Evolutionary conservation across 2,329 filamentous ascomycete species (phyloP).

Genomic region (Cladosporium sphaerospermum): DNA sequence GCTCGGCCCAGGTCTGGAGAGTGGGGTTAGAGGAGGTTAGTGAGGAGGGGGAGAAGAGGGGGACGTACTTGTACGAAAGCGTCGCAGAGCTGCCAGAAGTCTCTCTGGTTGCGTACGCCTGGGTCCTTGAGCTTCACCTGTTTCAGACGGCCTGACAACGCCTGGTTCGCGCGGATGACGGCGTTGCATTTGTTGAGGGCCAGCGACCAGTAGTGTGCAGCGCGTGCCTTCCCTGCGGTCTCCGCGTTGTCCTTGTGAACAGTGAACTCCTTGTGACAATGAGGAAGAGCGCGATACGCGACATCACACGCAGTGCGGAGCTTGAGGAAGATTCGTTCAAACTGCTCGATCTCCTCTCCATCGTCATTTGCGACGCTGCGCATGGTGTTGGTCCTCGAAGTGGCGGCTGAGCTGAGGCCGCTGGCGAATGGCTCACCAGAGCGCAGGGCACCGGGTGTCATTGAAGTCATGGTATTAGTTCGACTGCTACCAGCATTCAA

Average conservation of each 20-base stretch:
- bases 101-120: conserved; percentile 58
- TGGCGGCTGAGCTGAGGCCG: conserved; percentile 23
- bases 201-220: conserved; percentile 58
- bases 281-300: conserved; percentile 64
- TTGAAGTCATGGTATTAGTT: conserved; percentile 45
- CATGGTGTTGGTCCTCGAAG: conserved; percentile 41
- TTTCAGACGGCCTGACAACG: conserved; percentile 65
- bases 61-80: conserved; percentile 54
- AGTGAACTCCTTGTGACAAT: conserved; percentile 61
- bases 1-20: conserved; percentile 56
- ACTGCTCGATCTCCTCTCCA: conserved; percentile 71
- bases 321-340: conserved; percentile 75
- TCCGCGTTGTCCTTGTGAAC: conserved; percentile 58
- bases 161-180: conserved; percentile 66
- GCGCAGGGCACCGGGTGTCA: conserved; percentile 58
- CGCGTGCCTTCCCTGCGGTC: conserved; percentile 31
- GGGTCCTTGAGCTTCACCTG: conserved; percentile 81
- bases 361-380: conserved; percentile 43
- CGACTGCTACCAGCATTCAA: conserved; percentile 47
- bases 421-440: conserved; percentile 71
- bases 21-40: not conserved
- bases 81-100: conserved; percentile 67
- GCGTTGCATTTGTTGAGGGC: conserved; percentile 66
- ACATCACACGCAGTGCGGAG: conserved; percentile 68
- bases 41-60: not conserved